These are phyloP conservation scores for Daldinia vernicosa DNA, from an alignment of 495 filamentous ascomycete genomes.

Conservation along the genomic window DNA sequence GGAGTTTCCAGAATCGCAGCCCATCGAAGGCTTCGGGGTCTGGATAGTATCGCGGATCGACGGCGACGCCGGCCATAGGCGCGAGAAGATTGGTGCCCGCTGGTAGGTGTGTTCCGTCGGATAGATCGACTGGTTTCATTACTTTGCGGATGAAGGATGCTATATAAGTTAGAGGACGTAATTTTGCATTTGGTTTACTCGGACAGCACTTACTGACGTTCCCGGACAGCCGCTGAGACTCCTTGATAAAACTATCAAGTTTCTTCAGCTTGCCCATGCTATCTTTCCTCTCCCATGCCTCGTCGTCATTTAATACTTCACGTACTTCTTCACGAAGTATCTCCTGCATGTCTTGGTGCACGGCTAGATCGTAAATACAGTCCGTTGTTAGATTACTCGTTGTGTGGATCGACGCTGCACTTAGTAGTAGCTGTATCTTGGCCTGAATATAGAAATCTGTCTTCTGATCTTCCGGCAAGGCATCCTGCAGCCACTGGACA, in stretches of 20 bases:
- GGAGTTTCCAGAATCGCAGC: constrained; percentile 60
- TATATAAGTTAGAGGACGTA: constrained; percentile 9
- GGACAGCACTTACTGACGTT: constrained; percentile 49
- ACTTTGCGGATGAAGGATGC: constrained; percentile 56
- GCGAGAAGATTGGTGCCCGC: constrained; percentile 49
- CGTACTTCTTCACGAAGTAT: constrained; percentile 59
- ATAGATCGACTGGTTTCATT: constrained; percentile 51
- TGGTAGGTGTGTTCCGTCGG: constrained; percentile 56
- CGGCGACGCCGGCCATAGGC: constrained; percentile 47
- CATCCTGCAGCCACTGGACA: constrained; percentile 49
- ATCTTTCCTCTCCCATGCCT: constrained; percentile 49
- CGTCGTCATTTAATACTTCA: constrained; percentile 50
- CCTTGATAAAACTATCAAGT: constrained; percentile 66
- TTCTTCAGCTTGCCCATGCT: constrained; percentile 56
- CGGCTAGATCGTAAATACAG: constrained; percentile 59
- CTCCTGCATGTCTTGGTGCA: constrained; percentile 59
- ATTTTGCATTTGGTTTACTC: neutral
- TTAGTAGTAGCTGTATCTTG: constrained; percentile 47
- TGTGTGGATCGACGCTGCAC: constrained; percentile 50
- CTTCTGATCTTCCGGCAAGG: constrained; percentile 47
- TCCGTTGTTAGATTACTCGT: constrained; percentile 50
- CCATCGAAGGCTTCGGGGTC: constrained; percentile 61
- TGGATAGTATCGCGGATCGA: constrained; percentile 46
- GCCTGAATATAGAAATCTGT: constrained; percentile 43
- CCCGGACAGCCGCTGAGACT: constrained; percentile 57